A percentile compares a stretch with the other conserved stretches of the same genome.
Evolutionary conservation across 1,139 yeast genomes (phyloP).

Genomic region (Yamadazyma trypodendri): DNA sequence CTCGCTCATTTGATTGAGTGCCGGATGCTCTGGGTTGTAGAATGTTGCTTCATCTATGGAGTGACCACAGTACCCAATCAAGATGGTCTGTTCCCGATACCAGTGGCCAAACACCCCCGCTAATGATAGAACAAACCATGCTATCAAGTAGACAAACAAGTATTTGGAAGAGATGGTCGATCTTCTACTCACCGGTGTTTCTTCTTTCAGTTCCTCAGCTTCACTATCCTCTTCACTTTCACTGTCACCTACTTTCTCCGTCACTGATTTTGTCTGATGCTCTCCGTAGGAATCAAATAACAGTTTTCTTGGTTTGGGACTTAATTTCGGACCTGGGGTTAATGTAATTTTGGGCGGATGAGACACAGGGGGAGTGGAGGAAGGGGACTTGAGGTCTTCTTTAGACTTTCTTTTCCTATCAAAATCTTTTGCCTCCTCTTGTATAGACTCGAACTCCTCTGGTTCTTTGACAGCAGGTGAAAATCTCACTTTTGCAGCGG

Average conservation of each 20-base stretch:
- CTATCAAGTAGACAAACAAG: constrained; percentile 15
- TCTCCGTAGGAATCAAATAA: constrained; percentile 3
- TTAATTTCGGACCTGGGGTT: constrained; percentile 21
- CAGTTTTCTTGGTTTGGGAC: constrained; percentile 15
- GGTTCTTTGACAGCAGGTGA: too few relatives aligned
- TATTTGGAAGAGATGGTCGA: background rate
- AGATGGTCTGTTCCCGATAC: constrained; percentile 60
- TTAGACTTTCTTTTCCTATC: constrained; percentile 11
- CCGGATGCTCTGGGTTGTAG: constrained; percentile 21
- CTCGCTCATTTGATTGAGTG: constrained; percentile 23
- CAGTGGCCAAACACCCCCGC: constrained; percentile 45
- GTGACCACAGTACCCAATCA: constrained; percentile 69
- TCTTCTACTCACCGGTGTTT: background rate
- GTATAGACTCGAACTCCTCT: constrained; percentile 15
- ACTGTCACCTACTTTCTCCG: too few relatives aligned
- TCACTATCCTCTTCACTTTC: constrained; percentile 14
- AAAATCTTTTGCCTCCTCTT: constrained; percentile 22
- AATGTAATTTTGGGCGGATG: constrained; percentile 8
- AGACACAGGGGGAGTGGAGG: background rate
- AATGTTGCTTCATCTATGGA: constrained; percentile 45
- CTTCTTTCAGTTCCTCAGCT: constrained; percentile 11
- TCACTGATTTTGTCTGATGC: too few relatives aligned
- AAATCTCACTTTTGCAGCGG: too few relatives aligned
- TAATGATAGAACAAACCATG: constrained; percentile 30
- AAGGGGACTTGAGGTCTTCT: background rate